Evolutionary conservation across 2,329 filamentous ascomycete genomes (phyloP).

Genomic region (Ophiostoma triangulosporum): DNA sequence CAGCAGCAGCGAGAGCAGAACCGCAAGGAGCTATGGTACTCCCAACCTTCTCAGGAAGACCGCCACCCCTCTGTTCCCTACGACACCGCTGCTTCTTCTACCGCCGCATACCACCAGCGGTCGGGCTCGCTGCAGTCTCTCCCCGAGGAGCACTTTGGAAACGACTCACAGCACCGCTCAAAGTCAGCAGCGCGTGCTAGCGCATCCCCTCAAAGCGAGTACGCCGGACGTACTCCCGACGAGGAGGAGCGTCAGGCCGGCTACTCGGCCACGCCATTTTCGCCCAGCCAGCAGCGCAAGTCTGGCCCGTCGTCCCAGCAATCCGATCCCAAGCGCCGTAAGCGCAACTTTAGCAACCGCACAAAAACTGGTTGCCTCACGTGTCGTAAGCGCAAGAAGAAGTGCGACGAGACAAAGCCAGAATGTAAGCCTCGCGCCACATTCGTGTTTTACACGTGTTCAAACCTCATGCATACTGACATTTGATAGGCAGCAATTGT

Average conservation of each 20-base stretch:
- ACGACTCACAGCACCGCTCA: slow-evolving; percentile 20
- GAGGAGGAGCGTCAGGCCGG: slow-evolving; percentile 35
- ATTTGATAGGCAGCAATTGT: slow-evolving; percentile 64
- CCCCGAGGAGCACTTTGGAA: slow-evolving; percentile 35
- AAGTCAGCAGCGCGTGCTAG: slow-evolving; percentile 18
- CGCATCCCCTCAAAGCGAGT: slow-evolving; percentile 34
- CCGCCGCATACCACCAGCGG: slow-evolving; percentile 25
- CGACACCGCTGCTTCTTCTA: slow-evolving; percentile 24
- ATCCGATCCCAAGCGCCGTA: slow-evolving; percentile 54
- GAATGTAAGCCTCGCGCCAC: slow-evolving; percentile 61
- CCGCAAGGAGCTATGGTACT: slow-evolving; percentile 35
- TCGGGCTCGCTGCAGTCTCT: slow-evolving; percentile 29
- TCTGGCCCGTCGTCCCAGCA: slow-evolving; percentile 33
- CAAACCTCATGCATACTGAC: not conserved
- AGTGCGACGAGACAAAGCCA: slow-evolving; percentile 89
- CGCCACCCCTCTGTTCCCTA: slow-evolving; percentile 33
- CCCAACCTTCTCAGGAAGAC: slow-evolving; percentile 33
- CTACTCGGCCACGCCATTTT: slow-evolving; percentile 24
- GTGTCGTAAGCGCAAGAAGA: slow-evolving; percentile 87
- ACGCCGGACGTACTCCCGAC: slow-evolving; percentile 39
- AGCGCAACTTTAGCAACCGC: slow-evolving; percentile 80
- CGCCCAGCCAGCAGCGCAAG: slow-evolving; percentile 31
- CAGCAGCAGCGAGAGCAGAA: slow-evolving; percentile 19
- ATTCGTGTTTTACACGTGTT: not conserved
- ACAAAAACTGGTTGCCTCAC: slow-evolving; percentile 95